These are phyloP conservation scores for Corynespora cassiicola DNA, from an alignment of 2,329 filamentous ascomycete genomes.

Conservation along the genomic window DNA sequence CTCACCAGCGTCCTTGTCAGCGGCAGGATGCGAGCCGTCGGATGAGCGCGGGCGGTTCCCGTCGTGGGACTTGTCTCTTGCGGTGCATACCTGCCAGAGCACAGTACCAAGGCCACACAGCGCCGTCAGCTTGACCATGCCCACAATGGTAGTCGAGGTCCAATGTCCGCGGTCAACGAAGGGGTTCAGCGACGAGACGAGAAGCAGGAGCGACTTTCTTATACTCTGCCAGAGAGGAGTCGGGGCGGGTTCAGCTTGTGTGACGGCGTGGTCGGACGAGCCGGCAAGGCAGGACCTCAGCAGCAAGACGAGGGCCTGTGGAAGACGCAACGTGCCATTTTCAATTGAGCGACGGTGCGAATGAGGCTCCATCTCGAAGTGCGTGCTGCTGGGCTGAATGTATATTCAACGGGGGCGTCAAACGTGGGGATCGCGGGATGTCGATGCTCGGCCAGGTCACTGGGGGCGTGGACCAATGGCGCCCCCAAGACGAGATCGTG, in stretches of 20 bases:
- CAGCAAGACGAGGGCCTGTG: conserved; percentile 44
- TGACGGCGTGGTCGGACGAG: conserved; percentile 27
- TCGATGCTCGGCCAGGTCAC: conserved; percentile 20
- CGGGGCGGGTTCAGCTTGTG: conserved; percentile 33
- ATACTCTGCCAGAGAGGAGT: conserved; percentile 30
- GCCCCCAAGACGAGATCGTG: conserved; percentile 33
- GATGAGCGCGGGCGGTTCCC: conserved; percentile 18
- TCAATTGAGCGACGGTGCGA: conserved; percentile 35
- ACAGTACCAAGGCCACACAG: conserved; percentile 44
- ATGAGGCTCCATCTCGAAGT: conserved; percentile 42
- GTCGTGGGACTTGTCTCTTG: conserved; percentile 22
- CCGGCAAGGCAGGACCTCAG: conserved; percentile 33
- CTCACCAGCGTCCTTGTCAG: conserved; percentile 33
- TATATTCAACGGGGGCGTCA: conserved; percentile 40
- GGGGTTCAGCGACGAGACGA: conserved; percentile 28
- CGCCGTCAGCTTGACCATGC: conserved; percentile 46
- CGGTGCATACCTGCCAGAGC: conserved; percentile 42
- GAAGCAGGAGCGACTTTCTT: conserved; percentile 28
- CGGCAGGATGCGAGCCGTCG: conserved; percentile 24
- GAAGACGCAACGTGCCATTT: conserved; percentile 43
- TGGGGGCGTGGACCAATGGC: conserved; percentile 37
- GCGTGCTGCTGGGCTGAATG: conserved; percentile 41
- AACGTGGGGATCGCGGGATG: conserved; percentile 28
- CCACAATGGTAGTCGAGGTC: conserved; percentile 34
- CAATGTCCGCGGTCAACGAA: conserved; percentile 27